Base-by-base conservation (phyloP, 1,284 basidiomycete species). In the Leccinum variabile region DNA sequence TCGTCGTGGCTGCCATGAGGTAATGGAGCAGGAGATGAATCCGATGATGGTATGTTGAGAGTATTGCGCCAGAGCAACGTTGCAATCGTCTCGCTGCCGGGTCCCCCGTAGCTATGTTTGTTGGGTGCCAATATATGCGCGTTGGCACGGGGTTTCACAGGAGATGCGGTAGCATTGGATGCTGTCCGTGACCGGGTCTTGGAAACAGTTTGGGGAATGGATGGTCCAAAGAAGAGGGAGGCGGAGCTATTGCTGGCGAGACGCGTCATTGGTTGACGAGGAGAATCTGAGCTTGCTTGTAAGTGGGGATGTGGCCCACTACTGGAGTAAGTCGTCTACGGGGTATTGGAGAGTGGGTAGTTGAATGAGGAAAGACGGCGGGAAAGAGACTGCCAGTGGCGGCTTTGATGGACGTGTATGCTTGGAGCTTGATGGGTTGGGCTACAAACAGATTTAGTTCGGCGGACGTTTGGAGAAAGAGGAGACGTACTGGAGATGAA, bases 141-240 rank as follows among this genome's bases (percentile, higher is more conserved):
- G 59, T 37, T 56, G 30, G 59, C 1, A 13, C 58, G 59, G 28
- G 56, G 59, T 61, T 67, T 64, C 2, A 59, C 59, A 1, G 60
- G 44, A 9, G 62, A 59, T 1, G 44, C 49, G 30, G 61, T 8
- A n/a, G 62, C 59, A 53, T 66, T 75, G 0, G 71, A 75, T 11
- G 63, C 22, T 32, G 70, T 76, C 13, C 65, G 69, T 13, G 69
- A 56, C 50, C 67, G 73, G 0, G 62, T 39, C 59, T 68, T 70
- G 44, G 50, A 55, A 16, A 56, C 16, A 2, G 73, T 65, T 57
- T 75, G 70, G 41, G 81, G 77, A 62, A 90, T 88, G 33, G 83
- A 68, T 6, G 89, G 88, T 1, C 89, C 88, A 67, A 91, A 91
- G 73, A 92, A 91, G 6, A 89, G 72, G 0, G 89, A 88, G 4